These are phyloP conservation scores for Ulvella scutata DNA, from an alignment of 139 green algal species.

Conservation along the genomic window DNA sequence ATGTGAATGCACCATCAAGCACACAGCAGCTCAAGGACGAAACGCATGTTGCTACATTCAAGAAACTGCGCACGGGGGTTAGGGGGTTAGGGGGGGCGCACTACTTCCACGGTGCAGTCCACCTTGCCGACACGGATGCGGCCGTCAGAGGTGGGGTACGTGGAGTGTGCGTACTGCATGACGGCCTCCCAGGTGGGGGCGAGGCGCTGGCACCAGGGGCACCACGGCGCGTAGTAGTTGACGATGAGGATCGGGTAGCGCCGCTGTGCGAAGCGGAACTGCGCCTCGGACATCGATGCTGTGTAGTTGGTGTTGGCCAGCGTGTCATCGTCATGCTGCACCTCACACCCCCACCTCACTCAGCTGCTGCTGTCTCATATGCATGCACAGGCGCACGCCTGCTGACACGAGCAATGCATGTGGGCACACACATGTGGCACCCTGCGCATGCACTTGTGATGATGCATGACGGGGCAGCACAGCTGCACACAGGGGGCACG, in stretches of 20 bases:
- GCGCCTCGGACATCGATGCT: neutral
- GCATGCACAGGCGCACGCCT: neutral
- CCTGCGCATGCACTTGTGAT: too few species aligned
- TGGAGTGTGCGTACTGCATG: constrained; percentile 64
- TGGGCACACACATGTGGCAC: constrained; percentile 16
- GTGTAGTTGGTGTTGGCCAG: constrained; percentile 12
- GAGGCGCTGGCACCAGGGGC: constrained; percentile 90
- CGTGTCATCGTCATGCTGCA: constrained; percentile 5
- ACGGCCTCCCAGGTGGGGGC: constrained; percentile 87
- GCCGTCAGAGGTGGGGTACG: constrained; percentile 72
- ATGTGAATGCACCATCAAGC: too few species aligned
- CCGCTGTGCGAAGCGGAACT: neutral
- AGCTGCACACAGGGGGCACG: neutral
- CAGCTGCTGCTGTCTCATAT: neutral
- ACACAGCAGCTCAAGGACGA: too few species aligned
- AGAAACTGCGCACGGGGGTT: too few species aligned
- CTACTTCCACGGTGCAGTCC: constrained; percentile 73
- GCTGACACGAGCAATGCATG: too few species aligned
- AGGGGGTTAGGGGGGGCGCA: neutral
- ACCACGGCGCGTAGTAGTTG: constrained; percentile 96
- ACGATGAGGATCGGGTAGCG: constrained; percentile 13
- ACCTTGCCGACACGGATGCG: constrained; percentile 85
- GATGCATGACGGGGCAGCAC: neutral
- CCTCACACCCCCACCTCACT: neutral
- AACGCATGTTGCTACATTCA: too few species aligned